A percentile compares a stretch with the other conserved stretches of the same genome.
phyloP scores from a whole-genome alignment of 805 yeast species.

The Nakazawaea pomicola region DNA sequence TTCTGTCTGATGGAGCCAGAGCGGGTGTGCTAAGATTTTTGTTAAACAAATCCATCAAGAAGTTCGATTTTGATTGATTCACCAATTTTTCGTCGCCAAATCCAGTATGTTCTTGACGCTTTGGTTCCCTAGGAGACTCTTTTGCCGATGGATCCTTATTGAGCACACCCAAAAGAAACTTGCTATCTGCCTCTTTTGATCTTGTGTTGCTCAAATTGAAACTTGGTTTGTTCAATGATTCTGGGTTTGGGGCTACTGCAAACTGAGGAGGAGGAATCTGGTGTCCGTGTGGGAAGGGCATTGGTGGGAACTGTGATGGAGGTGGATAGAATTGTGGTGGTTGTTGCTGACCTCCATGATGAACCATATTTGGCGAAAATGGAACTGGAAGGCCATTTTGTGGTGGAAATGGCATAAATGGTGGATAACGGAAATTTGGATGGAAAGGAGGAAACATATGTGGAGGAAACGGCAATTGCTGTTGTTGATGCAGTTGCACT shows the following conservation, averaged over 20 bases:
- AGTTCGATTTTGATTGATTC: conserved; percentile 13
- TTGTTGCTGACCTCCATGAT: conserved; percentile 3
- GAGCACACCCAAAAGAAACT: conserved; percentile 25
- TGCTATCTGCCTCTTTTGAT: conserved; percentile 27
- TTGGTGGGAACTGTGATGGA: conserved; percentile 14
- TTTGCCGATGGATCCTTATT: conserved; percentile 17
- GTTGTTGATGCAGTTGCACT: too few relatives aligned
- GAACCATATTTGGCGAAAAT: conserved; percentile 14
- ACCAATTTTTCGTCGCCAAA: conserved; percentile 8
- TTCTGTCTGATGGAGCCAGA: not conserved
- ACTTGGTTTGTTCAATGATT: conserved; percentile 27
- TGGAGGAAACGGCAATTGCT: conserved; percentile 12
- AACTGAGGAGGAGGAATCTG: conserved; percentile 12
- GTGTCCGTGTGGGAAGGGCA: too few relatives aligned
- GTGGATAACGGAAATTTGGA: conserved; percentile 15
- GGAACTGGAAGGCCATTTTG: conserved; percentile 15
- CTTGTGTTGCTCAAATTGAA: conserved; percentile 21
- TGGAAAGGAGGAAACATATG: conserved; percentile 13
- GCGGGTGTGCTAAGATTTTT: not conserved
- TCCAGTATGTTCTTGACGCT: not conserved
- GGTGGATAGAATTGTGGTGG: conserved; percentile 7
- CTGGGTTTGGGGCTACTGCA: conserved; percentile 25
- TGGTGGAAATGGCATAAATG: conserved; percentile 14
- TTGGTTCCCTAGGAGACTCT: not conserved
- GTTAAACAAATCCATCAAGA: conserved; percentile 18